These are phyloP conservation scores for Irpex rosettiformis DNA, from an alignment of 1,284 basidiomycete species.

Conservation along the genomic window DNA sequence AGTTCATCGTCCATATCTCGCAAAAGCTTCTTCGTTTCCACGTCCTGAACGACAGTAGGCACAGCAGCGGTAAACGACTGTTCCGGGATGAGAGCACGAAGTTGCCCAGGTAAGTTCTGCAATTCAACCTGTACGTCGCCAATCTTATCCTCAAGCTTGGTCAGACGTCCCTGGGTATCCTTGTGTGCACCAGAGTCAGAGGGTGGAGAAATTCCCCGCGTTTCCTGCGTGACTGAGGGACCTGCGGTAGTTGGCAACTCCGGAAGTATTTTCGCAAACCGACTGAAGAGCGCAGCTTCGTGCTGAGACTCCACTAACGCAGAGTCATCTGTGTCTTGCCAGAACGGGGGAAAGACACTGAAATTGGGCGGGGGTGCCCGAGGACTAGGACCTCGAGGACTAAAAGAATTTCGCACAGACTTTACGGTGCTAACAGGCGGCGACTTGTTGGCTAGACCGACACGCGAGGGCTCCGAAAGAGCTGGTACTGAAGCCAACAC, in stretches of 20 bases:
- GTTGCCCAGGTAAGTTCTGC: slow-evolving; percentile 13
- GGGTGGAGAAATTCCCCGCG: not conserved
- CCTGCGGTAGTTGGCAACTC: not conserved
- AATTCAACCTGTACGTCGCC: slow-evolving; percentile 7
- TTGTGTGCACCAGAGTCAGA: not conserved
- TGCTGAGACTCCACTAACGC: not conserved
- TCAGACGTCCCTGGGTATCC: slow-evolving; percentile 8
- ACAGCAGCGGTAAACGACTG: not conserved
- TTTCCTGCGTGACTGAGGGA: not conserved
- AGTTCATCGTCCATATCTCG: slow-evolving; percentile 18
- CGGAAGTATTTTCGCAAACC: not conserved
- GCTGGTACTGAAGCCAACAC: not conserved
- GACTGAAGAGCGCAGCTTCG: not conserved
- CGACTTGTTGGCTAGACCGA: not conserved
- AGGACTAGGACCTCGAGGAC: not conserved
- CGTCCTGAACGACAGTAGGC: not conserved
- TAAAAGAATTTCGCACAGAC: not conserved
- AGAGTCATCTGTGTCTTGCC: not conserved
- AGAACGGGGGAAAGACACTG: not conserved
- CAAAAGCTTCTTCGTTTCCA: slow-evolving; percentile 11
- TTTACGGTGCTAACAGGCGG: not conserved
- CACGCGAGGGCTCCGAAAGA: not conserved
- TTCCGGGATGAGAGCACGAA: slow-evolving; percentile 13
- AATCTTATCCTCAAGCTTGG: slow-evolving; percentile 10
- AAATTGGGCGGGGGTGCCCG: not conserved